These are phyloP conservation scores for Annulohypoxylon nitens DNA, from an alignment of 495 filamentous ascomycete genomes.

Conservation along the genomic window DNA sequence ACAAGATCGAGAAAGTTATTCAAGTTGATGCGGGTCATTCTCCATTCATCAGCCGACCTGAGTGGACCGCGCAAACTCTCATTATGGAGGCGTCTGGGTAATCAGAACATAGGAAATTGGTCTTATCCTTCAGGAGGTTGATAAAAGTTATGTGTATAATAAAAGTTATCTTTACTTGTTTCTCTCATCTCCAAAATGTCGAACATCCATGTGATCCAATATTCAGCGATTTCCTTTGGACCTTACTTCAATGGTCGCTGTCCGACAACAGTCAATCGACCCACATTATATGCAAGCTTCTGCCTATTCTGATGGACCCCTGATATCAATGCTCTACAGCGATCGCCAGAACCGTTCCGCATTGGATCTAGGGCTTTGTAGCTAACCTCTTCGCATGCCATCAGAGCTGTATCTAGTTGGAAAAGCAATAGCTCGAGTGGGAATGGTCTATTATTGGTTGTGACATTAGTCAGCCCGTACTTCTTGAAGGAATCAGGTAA, in stretches of 20 bases:
- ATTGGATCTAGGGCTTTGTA: conserved; percentile 22
- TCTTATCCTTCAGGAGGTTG: background rate
- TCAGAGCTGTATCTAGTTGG: conserved; percentile 16
- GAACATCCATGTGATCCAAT: background rate
- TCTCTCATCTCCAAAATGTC: background rate
- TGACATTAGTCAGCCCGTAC: conserved; percentile 9
- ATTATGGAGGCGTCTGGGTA: background rate
- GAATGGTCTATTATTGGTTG: conserved; percentile 13
- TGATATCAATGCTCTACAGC: conserved; percentile 19
- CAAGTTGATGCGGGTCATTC: conserved; percentile 30
- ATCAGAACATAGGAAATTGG: background rate
- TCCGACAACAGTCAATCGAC: conserved; percentile 23
- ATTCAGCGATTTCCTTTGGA: background rate
- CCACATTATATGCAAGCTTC: conserved; percentile 23
- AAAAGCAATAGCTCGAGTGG: conserved; percentile 12
- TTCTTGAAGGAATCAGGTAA: conserved; percentile 13
- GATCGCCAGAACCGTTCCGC: conserved; percentile 7
- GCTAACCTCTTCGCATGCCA: conserved; percentile 21
- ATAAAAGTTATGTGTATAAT: background rate
- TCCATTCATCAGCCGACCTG: conserved; percentile 30
- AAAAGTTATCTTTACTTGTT: background rate
- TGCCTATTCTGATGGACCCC: conserved; percentile 22
- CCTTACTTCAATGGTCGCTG: conserved; percentile 17
- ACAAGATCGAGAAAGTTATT: conserved; percentile 33
- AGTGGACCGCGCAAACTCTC: conserved; percentile 30